Conservation (phyloP, 257 asterid genomes). For the Cynanchum wilfordii region DNA sequence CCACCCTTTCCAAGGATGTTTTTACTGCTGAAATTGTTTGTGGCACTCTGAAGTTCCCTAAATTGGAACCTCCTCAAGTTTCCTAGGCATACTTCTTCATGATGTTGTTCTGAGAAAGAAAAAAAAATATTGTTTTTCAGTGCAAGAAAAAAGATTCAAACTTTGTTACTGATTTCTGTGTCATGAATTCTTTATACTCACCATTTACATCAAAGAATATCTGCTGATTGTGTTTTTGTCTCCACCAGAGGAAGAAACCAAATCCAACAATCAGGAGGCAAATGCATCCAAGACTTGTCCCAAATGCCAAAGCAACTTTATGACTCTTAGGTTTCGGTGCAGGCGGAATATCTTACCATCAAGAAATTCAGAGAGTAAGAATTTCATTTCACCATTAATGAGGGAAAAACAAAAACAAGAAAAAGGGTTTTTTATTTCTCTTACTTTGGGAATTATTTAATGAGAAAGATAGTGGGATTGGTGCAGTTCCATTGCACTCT, state of each 20-base stretch:
- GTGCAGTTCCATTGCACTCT: slow-evolving; percentile 71
- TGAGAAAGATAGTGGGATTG: slow-evolving; percentile 55
- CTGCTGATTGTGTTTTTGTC: slow-evolving; percentile 68
- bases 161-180: not conserved
- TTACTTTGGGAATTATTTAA: slow-evolving; percentile 60
- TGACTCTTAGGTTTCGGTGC: slow-evolving; percentile 37
- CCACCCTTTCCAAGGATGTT: slow-evolving; percentile 92
- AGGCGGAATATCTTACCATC: slow-evolving; percentile 34
- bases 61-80: slow-evolving; percentile 70
- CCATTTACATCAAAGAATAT: slow-evolving; percentile 70
- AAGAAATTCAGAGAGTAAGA: not conserved
- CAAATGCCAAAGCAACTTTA: slow-evolving; percentile 70
- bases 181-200: slow-evolving; percentile 17
- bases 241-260: slow-evolving; percentile 79
- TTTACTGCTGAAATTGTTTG: slow-evolving; percentile 83
- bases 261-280: slow-evolving; percentile 68
- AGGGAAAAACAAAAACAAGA: not conserved
- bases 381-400: not conserved
- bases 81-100: slow-evolving; percentile 71
- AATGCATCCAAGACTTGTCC: slow-evolving; percentile 82
- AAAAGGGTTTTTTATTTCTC: slow-evolving; percentile 19
- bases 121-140: too few species aligned
- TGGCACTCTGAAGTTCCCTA: slow-evolving; percentile 76
- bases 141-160: not conserved
- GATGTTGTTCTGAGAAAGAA: slow-evolving; percentile 70